Percentiles rank a stretch among this genome's conserved stretches.
These are phyloP conservation scores for Suillus cothurnatus DNA, from an alignment of 768 basidiomycete species.

Conservation along the genomic window DNA sequence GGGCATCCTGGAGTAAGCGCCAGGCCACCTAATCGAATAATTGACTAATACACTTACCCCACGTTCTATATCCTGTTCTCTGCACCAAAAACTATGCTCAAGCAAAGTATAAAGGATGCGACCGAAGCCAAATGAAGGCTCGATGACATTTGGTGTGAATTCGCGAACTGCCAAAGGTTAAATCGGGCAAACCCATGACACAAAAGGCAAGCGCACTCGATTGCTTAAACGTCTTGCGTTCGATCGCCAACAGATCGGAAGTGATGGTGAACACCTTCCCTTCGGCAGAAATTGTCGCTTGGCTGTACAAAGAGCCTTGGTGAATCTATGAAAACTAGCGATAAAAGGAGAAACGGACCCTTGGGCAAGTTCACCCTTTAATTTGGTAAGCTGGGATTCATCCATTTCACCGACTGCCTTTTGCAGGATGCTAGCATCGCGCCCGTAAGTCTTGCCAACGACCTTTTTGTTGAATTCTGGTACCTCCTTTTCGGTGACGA, in stretches of 20 bases:
- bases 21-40: neutral
- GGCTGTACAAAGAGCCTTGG: slow-evolving; percentile 36
- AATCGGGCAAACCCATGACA: slow-evolving; percentile 15
- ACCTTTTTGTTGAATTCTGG: slow-evolving; percentile 85
- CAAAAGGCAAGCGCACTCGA: slow-evolving; percentile 53
- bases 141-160: slow-evolving; percentile 96
- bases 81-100: slow-evolving; percentile 95
- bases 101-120: slow-evolving; percentile 93
- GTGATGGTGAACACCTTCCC: slow-evolving; percentile 73
- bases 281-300: slow-evolving; percentile 58
- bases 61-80: slow-evolving; percentile 90
- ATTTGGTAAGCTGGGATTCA: slow-evolving; percentile 60
- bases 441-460: slow-evolving; percentile 88
- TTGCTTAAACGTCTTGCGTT: slow-evolving; percentile 85
- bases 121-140: slow-evolving; percentile 97
- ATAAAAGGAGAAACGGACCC: slow-evolving; percentile 47
- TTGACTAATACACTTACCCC: slow-evolving; percentile 57
- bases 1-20: neutral
- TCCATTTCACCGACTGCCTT: slow-evolving; percentile 65
- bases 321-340: neutral
- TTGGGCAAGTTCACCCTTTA: slow-evolving; percentile 72
- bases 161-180: slow-evolving; percentile 71
- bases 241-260: slow-evolving; percentile 73
- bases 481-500: slow-evolving; percentile 78
- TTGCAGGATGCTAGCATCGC: slow-evolving; percentile 70